Evolutionary conservation across 805 yeast species (phyloP).

Genomic region (Candida chauliodis): DNA sequence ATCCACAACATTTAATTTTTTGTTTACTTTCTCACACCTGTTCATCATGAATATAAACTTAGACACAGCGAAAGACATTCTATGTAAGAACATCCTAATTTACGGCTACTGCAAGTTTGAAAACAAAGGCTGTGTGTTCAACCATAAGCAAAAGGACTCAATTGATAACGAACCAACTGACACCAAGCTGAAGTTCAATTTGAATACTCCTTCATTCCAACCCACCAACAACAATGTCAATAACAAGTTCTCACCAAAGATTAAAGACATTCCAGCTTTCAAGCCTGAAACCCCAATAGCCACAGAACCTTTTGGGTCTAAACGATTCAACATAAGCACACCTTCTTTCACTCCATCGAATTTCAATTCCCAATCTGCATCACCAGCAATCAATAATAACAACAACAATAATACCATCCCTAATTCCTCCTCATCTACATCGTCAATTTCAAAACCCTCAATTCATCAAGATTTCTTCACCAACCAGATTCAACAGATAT

Average conservation of each 20-base stretch:
- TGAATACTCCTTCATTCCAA: constrained; percentile 43
- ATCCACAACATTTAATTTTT: no score
- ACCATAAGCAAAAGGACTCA: constrained; percentile 55
- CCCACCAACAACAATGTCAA: constrained; percentile 25
- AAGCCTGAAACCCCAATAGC: constrained; percentile 36
- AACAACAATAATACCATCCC: background rate
- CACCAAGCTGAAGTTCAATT: constrained; percentile 28
- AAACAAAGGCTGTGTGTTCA: constrained; percentile 82
- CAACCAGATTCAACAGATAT: background rate
- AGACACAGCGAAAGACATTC: constrained; percentile 68
- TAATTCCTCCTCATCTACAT: constrained; percentile 5
- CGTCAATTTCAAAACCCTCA: background rate
- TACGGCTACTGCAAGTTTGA: constrained; percentile 88
- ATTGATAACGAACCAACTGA: constrained; percentile 4
- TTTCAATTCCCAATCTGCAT: constrained; percentile 3
- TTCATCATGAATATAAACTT: constrained; percentile 38
- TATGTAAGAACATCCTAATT: constrained; percentile 77
- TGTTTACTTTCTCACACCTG: no score
- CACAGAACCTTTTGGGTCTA: constrained; percentile 9
- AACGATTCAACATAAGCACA: constrained; percentile 37
- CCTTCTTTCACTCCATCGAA: constrained; percentile 36
- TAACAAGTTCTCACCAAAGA: constrained; percentile 46
- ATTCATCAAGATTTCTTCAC: background rate
- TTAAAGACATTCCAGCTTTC: constrained; percentile 46
- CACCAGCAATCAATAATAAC: constrained; percentile 4